Evolutionary conservation across 345 rosid species (phyloP).

Genomic region (Sapria himalayana): DNA sequence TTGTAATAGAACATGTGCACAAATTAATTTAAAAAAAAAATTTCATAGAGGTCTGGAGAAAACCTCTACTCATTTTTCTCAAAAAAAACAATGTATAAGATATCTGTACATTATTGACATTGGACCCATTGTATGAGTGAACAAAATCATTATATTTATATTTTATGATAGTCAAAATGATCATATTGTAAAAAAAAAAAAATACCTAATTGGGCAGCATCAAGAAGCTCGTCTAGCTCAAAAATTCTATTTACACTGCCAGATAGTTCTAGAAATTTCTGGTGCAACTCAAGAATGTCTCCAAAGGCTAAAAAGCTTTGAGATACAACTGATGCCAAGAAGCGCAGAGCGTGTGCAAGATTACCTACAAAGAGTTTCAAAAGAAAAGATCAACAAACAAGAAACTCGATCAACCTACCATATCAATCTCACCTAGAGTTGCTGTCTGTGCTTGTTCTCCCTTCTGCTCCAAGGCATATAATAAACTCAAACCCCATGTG

Average conservation of each 20-base stretch:
- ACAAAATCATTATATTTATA: too few species aligned
- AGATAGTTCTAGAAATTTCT: constrained; percentile 81
- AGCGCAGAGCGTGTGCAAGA: constrained; percentile 83
- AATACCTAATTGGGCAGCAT: constrained; percentile 66
- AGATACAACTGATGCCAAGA: constrained; percentile 92
- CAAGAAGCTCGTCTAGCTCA: constrained; percentile 91
- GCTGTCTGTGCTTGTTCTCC: constrained; percentile 70
- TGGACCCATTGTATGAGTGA: too few species aligned
- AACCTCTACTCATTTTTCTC: too few species aligned
- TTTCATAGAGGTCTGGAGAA: too few species aligned
- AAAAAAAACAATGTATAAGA: too few species aligned
- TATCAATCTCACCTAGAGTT: constrained; percentile 46
- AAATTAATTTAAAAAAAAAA: too few species aligned
- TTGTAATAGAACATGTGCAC: too few species aligned
- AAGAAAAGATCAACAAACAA: constrained; percentile 1
- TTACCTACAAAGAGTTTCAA: constrained; percentile 38
- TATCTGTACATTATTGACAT: too few species aligned
- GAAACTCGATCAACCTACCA: background rate
- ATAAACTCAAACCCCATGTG: constrained; percentile 91
- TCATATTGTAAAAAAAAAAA: constrained; percentile 1
- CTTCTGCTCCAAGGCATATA: constrained; percentile 80
- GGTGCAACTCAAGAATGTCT: constrained; percentile 80
- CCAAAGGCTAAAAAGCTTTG: constrained; percentile 98
- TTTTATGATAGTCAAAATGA: background rate
- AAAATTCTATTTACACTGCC: constrained; percentile 76